Conservation (phyloP, 2,329 filamentous ascomycete genomes). For the Epichloe hybrida region DNA sequence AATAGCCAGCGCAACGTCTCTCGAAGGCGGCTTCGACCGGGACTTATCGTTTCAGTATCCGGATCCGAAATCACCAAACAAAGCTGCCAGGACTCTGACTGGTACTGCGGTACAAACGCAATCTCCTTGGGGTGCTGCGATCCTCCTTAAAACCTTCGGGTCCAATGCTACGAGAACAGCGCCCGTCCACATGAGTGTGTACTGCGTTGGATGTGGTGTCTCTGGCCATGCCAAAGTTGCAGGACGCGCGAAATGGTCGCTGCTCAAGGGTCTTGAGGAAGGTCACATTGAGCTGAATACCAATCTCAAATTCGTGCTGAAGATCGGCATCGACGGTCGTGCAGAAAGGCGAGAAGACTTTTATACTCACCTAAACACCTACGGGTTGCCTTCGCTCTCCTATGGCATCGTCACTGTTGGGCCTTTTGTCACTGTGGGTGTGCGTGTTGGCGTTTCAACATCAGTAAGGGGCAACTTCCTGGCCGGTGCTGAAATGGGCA, state of each 20-base stretch:
- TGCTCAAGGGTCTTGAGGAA: conserved; percentile 10
- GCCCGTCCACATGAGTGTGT: neutral
- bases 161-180: neutral
- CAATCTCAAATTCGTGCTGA: conserved; percentile 12
- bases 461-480: conserved; percentile 14
- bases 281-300: conserved; percentile 7
- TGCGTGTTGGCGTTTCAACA: conserved; percentile 11
- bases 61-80: conserved; percentile 1
- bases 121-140: conserved; percentile 2
- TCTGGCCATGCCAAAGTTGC: conserved; percentile 1
- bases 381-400: conserved; percentile 13
- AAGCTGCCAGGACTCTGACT: neutral
- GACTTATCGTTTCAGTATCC: conserved; percentile 11
- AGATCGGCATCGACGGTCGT: conserved; percentile 18
- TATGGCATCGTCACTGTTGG: conserved; percentile 15
- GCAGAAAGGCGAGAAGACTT: conserved; percentile 11
- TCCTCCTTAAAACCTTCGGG: conserved; percentile 2
- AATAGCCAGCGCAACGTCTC: conserved; percentile 1
- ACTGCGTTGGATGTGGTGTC: conserved; percentile 4
- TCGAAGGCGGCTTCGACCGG: conserved; percentile 7
- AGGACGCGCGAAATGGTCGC: conserved; percentile 4
- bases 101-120: neutral
- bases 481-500: conserved; percentile 16
- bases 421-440: conserved; percentile 12
- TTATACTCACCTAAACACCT: conserved; percentile 10